phyloP scores from a whole-genome alignment of 768 basidiomycete genomes.

The Porpolomopsis calyptriformis region DNA sequence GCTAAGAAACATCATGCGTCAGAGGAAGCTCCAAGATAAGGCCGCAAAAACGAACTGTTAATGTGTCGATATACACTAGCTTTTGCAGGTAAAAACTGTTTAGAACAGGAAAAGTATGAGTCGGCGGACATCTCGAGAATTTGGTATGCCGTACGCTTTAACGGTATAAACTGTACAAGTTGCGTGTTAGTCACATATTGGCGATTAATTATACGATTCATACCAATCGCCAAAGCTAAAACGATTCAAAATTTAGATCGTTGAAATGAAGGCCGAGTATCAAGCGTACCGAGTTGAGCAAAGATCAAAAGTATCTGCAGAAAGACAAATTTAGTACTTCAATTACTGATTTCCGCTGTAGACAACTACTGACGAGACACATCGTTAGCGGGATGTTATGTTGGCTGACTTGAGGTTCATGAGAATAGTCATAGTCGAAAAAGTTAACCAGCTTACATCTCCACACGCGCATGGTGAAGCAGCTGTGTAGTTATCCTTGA shows the following conservation, averaged over 20 bases:
- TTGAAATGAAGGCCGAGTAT: not conserved
- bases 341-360: not conserved
- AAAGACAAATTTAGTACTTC: not conserved
- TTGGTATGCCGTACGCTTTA: constrained; percentile 25
- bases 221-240: constrained; percentile 30
- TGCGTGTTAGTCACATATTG: constrained; percentile 3
- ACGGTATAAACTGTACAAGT: constrained; percentile 31
- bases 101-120: not conserved
- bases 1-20: constrained; percentile 19
- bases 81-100: constrained; percentile 21
- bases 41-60: constrained; percentile 27
- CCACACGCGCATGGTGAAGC: constrained; percentile 53
- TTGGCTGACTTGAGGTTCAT: constrained; percentile 38
- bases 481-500: constrained; percentile 20
- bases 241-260: not conserved
- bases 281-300: constrained; percentile 33
- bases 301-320: constrained; percentile 30
- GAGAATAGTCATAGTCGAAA: constrained; percentile 2
- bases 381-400: constrained; percentile 36
- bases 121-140: not conserved
- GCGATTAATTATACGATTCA: not conserved
- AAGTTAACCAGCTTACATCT: constrained; percentile 31
- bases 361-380: constrained; percentile 30
- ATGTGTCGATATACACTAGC: constrained; percentile 21
- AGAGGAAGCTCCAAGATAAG: not conserved